Evolutionary conservation across 2,329 filamentous ascomycete genomes (phyloP).

Genomic region (Phoma sp.): DNA sequence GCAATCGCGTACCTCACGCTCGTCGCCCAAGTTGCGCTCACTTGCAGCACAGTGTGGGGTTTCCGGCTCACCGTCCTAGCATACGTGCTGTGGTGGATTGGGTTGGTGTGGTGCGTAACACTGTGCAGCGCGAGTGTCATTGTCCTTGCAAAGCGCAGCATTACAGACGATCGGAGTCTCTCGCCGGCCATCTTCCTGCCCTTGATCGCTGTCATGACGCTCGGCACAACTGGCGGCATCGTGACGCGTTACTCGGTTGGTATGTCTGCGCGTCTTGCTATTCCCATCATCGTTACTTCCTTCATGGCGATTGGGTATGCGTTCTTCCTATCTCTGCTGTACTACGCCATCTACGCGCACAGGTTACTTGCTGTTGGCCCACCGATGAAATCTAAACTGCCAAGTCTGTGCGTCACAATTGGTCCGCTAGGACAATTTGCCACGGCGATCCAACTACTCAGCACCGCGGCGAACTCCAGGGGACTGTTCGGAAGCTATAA

Average conservation of each 20-base stretch:
- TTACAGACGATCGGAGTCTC: conserved; percentile 16
- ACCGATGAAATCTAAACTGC: conserved; percentile 18
- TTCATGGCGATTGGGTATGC: conserved; percentile 26
- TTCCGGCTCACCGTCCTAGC: conserved; percentile 67
- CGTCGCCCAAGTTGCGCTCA: conserved; percentile 67
- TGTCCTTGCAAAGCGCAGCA: conserved; percentile 19
- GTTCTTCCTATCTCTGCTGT: conserved; percentile 24
- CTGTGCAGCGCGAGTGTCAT: conserved; percentile 22
- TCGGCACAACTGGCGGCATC: conserved; percentile 24
- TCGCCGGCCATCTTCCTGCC: conserved; percentile 26
- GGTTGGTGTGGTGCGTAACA: conserved; percentile 26
- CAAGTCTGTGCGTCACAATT: conserved; percentile 19
- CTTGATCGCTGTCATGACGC: conserved; percentile 24
- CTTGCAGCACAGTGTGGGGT: conserved; percentile 68
- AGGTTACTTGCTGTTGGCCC: conserved; percentile 24
- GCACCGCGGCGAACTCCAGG: conserved; percentile 19
- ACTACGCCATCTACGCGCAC: conserved; percentile 22
- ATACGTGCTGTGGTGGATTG: conserved; percentile 31
- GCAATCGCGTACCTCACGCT: conserved; percentile 66
- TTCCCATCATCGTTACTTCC: conserved; percentile 26
- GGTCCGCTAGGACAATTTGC: conserved; percentile 29
- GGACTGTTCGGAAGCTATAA: conserved; percentile 20
- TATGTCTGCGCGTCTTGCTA: conserved; percentile 19
- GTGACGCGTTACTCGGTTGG: conserved; percentile 20
- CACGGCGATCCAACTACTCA: conserved; percentile 23